Evolutionary conservation across 2,329 filamentous ascomycete genomes (phyloP).

Genomic region (Lecanicillium sp.): DNA sequence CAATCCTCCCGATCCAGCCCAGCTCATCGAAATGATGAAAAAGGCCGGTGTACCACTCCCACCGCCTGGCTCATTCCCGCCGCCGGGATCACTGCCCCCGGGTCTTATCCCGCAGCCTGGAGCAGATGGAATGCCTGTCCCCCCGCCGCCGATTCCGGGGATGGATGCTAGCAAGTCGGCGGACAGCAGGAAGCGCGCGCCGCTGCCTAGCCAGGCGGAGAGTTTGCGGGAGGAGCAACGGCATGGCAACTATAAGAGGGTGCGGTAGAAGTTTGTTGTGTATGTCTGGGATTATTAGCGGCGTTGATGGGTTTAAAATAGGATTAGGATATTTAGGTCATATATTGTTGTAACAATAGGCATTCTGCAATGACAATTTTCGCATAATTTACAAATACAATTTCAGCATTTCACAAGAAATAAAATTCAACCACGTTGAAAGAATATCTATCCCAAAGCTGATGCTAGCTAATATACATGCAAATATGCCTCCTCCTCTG

Average conservation of each 20-base stretch:
- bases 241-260: slow-evolving; percentile 47
- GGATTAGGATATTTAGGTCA: no score
- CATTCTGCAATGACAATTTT: no score
- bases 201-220: slow-evolving; percentile 76
- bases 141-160: slow-evolving; percentile 30
- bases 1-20: slow-evolving; percentile 53
- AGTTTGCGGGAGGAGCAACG: slow-evolving; percentile 71
- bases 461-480: no score
- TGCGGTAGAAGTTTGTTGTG: slow-evolving; percentile 2
- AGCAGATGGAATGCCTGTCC: slow-evolving; percentile 24
- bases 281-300: no score
- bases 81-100: slow-evolving; percentile 36
- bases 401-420: no score
- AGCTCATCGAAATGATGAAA: slow-evolving; percentile 56
- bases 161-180: slow-evolving; percentile 24
- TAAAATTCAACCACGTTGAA: no score
- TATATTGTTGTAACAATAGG: no score
- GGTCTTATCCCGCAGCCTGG: slow-evolving; percentile 35
- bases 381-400: no score
- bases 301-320: no score
- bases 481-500: no score
- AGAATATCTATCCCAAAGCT: no score
- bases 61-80: no score
- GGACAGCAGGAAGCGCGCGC: slow-evolving; percentile 48
- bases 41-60: slow-evolving; percentile 56